Base-by-base conservation (phyloP, 331 rosid genomes). In the Erythrophleum ivorense region DNA sequence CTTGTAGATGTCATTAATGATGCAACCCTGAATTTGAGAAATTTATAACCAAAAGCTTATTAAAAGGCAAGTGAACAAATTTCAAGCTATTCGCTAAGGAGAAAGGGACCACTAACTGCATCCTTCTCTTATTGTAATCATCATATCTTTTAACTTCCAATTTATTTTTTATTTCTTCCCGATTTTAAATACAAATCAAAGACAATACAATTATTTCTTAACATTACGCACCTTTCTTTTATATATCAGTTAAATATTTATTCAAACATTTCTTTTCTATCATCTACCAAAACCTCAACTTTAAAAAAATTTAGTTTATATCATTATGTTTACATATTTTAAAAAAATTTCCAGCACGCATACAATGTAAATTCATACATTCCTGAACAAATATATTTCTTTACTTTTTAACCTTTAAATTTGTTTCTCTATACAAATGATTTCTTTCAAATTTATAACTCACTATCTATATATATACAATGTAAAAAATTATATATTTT, bases 71-170 rank as follows among this genome's bases (percentile, higher is more conserved):
- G 8, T 1, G 73, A 69, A 69, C 55, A 2, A n/a, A 69, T 45
- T 31, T 62, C 68, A 62, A 62, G 41, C 68, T 31, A 62, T 31
- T 13, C 68, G 68, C 29, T 24, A 24, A 24, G 68, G 19, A 31
- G 68, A 62, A 62, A 62, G 68, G 41, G 68, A 62, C 53, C 7
- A 29, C 29, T 66, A 66, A 18, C 72, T 66, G 50, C 40, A 38
- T 48, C 50, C 50, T 18, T 66, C 16, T 66, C 31, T 18, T 34
- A 9, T 6, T 14, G 45, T 34, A 14, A 6, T 63, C 24, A 2
- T 21, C 38, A 43, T 3, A 43, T 4, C 9, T 6, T 43, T 43
- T 43, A 6, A 43, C 7, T 43, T 3, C 5, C 48, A 3, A 11
- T 49, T 11, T 49, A 18, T 2, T 8, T 9, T 5, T 15, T 3